phyloP scores from a whole-genome alignment of 139 green algal genomes.

The Picochlorum sp. region DNA sequence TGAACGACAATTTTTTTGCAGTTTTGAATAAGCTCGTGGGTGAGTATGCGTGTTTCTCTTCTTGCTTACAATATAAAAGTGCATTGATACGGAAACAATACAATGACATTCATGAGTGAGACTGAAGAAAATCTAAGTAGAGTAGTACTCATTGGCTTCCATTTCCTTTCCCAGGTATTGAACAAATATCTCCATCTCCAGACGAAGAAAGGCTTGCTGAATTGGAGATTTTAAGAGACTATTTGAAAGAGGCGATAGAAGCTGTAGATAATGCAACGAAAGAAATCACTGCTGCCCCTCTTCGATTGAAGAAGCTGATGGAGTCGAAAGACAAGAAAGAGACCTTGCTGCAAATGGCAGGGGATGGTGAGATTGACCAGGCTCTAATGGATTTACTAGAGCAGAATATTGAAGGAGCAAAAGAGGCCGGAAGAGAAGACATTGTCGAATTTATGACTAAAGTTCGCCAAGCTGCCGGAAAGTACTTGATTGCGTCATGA shows the following conservation, averaged over 20 bases:
- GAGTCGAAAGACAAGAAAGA: constrained; percentile 67
- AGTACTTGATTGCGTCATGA: constrained; percentile 42
- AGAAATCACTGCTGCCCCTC: constrained; percentile 29
- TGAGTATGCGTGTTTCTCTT: too few relatives aligned
- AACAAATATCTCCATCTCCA: constrained; percentile 28
- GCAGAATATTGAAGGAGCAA: constrained; percentile 70
- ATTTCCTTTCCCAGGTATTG: too few relatives aligned
- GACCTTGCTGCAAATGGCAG: constrained; percentile 71
- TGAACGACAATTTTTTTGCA: constrained; percentile 42
- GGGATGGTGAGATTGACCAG: constrained; percentile 61
- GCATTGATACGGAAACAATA: background rate
- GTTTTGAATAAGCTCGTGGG: constrained; percentile 17
- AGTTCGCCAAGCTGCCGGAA: constrained; percentile 44
- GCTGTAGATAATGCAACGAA: constrained; percentile 51
- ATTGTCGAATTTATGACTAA: constrained; percentile 72
- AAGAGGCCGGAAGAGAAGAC: constrained; percentile 40
- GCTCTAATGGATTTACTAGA: constrained; percentile 63
- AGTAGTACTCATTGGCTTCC: too few relatives aligned
- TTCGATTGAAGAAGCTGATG: constrained; percentile 65
- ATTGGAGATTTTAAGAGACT: constrained; percentile 70
- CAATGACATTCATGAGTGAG: background rate
- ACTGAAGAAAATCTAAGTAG: background rate
- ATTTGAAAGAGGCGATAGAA: constrained; percentile 47
- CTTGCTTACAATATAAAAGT: background rate
- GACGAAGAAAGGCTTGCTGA: constrained; percentile 66